phyloP scores from a whole-genome alignment of 768 basidiomycete genomes.

The Tremella yokohamensis region DNA sequence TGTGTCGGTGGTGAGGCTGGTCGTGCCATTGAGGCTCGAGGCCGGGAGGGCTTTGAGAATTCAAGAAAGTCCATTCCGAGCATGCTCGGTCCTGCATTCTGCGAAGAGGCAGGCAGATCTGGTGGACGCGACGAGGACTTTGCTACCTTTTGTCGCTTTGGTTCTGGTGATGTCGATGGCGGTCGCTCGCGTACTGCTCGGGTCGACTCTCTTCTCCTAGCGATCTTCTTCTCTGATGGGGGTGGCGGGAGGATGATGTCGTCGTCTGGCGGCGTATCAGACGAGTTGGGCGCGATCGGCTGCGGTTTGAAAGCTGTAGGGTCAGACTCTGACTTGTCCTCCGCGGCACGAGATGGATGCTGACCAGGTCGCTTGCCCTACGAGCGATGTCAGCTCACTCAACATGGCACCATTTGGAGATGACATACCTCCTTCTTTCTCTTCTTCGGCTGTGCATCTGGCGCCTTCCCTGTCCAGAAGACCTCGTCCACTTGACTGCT shows the following conservation, averaged over 20 bases:
- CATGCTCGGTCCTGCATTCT: neutral
- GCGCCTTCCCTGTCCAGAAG: neutral
- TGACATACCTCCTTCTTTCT: slow-evolving; percentile 14
- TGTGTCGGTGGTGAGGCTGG: slow-evolving; percentile 30
- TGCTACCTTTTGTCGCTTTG: slow-evolving; percentile 14
- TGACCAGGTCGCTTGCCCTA: slow-evolving; percentile 29
- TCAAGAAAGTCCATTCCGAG: slow-evolving; percentile 20
- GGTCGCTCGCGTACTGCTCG: slow-evolving; percentile 29
- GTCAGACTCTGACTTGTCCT: neutral
- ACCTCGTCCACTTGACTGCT: no score
- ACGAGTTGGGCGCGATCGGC: slow-evolving; percentile 30
- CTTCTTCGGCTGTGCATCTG: slow-evolving; percentile 5
- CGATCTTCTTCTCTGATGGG: slow-evolving; percentile 43
- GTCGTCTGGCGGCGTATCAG: slow-evolving; percentile 37
- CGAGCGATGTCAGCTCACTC: slow-evolving; percentile 1
- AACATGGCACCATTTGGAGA: neutral
- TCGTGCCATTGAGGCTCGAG: slow-evolving; percentile 21
- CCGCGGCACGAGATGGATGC: neutral
- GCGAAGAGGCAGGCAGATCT: neutral
- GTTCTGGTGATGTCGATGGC: slow-evolving; percentile 13
- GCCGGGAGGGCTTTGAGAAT: slow-evolving; percentile 13
- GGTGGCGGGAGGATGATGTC: slow-evolving; percentile 35
- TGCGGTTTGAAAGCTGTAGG: slow-evolving; percentile 34
- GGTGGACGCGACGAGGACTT: neutral
- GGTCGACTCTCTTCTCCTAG: slow-evolving; percentile 41